phyloP scores from a whole-genome alignment of 768 basidiomycete species.

The Tulasnella sp. region DNA sequence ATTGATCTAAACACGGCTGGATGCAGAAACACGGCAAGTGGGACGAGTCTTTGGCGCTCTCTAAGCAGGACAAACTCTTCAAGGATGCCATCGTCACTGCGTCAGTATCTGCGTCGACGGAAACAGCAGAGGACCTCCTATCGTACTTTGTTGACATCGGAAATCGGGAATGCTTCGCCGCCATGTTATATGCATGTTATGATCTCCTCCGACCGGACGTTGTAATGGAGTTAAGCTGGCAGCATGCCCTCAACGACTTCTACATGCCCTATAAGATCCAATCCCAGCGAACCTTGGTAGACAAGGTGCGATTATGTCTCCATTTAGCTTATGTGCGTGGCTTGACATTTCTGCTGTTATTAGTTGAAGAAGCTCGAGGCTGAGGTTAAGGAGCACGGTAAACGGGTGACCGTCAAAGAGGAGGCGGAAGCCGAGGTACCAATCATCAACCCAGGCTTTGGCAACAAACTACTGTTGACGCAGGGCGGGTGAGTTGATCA shows the following conservation, averaged over 20 bases:
- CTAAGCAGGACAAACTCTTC: slow-evolving; percentile 94
- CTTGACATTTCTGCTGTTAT: neutral
- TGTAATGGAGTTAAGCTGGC: slow-evolving; percentile 93
- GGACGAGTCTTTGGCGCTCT: slow-evolving; percentile 92
- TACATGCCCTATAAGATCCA: slow-evolving; percentile 96
- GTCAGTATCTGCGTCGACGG: slow-evolving; percentile 67
- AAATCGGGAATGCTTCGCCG: slow-evolving; percentile 96
- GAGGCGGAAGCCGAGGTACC: slow-evolving; percentile 75
- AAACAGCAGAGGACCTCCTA: slow-evolving; percentile 89
- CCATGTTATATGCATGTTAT: slow-evolving; percentile 83
- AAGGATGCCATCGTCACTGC: slow-evolving; percentile 94
- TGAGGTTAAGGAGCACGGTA: slow-evolving; percentile 76
- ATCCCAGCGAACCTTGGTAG: slow-evolving; percentile 65
- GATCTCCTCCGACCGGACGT: slow-evolving; percentile 89
- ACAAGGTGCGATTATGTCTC: slow-evolving; percentile 50
- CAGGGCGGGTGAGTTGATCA: slow-evolving; percentile 45
- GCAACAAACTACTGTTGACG: slow-evolving; percentile 53
- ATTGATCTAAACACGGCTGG: neutral
- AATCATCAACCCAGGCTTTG: slow-evolving; percentile 74
- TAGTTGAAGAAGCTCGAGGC: slow-evolving; percentile 74
- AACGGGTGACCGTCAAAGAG: slow-evolving; percentile 83
- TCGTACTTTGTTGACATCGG: slow-evolving; percentile 98
- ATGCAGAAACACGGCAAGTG: slow-evolving; percentile 89
- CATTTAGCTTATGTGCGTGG: neutral
- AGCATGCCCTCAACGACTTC: slow-evolving; percentile 91